phyloP scores from a whole-genome alignment of 805 yeast species.

The Zygosaccharomyces rouxii region DNA sequence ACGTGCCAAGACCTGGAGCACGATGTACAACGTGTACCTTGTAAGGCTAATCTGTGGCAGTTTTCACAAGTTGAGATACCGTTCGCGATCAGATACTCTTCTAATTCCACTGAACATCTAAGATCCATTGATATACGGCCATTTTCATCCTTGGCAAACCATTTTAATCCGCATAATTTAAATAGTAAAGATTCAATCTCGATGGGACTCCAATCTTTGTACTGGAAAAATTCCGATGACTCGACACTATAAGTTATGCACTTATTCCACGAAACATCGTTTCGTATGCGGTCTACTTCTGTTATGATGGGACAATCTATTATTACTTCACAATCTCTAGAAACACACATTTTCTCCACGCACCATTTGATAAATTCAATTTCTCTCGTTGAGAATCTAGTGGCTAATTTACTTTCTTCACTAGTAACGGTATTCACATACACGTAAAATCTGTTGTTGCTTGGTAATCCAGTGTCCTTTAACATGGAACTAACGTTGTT shows the following conservation, averaged over 20 bases:
- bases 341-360: constrained; percentile 17
- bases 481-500: constrained; percentile 10
- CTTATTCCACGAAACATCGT: constrained; percentile 16
- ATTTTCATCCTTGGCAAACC: constrained; percentile 24
- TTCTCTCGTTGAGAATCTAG: constrained; percentile 26
- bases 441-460: constrained; percentile 24
- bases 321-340: constrained; percentile 1
- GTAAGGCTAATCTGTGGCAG: constrained; percentile 23
- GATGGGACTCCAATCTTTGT: constrained; percentile 17
- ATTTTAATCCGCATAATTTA: constrained; percentile 24
- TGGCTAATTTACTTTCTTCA: constrained; percentile 29
- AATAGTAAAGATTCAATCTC: constrained; percentile 21
- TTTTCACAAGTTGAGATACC: constrained; percentile 20
- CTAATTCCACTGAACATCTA: constrained; percentile 25
- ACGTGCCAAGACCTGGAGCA: constrained; percentile 25
- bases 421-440: constrained; percentile 25
- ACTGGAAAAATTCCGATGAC: constrained; percentile 20
- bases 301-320: constrained; percentile 5
- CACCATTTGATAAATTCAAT: constrained; percentile 30
- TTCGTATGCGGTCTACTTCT: constrained; percentile 19
- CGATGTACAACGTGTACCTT: constrained; percentile 25
- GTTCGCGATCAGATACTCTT: constrained; percentile 22
- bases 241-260: constrained; percentile 20
- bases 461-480: constrained; percentile 9
- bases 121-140: constrained; percentile 30